Conservation (phyloP, 2,329 filamentous ascomycete species). For the Fusarium protoensiforme region DNA sequence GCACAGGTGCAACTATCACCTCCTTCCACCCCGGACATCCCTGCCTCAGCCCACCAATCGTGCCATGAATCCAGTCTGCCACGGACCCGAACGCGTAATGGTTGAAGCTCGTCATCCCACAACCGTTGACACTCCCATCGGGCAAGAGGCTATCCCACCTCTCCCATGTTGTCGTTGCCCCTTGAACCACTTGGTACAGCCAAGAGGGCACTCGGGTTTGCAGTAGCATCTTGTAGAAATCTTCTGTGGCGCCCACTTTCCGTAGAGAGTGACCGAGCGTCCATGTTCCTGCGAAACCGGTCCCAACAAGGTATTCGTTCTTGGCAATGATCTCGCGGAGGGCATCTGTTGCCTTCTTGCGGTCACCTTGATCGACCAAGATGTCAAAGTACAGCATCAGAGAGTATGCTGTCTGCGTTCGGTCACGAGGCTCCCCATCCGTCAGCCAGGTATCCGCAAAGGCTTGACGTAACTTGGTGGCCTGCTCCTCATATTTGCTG, state of each 20-base stretch:
- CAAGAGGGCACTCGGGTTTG: constrained; percentile 58
- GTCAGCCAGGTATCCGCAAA: background rate
- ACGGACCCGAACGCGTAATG: constrained; percentile 58
- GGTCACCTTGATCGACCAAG: constrained; percentile 30
- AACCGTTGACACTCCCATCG: constrained; percentile 50
- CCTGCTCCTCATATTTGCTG: background rate
- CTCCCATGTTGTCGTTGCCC: constrained; percentile 62
- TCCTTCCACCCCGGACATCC: constrained; percentile 52
- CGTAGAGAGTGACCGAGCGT: background rate
- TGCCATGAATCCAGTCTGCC: constrained; percentile 59
- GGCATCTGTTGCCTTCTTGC: constrained; percentile 36
- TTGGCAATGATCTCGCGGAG: constrained; percentile 48
- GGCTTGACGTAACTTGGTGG: background rate
- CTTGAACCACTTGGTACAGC: constrained; percentile 60
- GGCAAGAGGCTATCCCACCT: constrained; percentile 60
- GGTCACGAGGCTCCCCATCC: background rate
- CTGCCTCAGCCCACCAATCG: constrained; percentile 53
- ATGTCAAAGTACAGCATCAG: constrained; percentile 53
- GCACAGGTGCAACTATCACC: constrained; percentile 48
- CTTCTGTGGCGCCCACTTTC: constrained; percentile 41
- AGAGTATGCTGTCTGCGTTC: constrained; percentile 54
- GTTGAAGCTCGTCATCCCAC: constrained; percentile 49
- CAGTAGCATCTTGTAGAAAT: constrained; percentile 61
- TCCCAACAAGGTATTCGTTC: constrained; percentile 51
- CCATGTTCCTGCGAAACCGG: constrained; percentile 48